phyloP scores from a whole-genome alignment of 129 eudicot species.

The Gnaphalium uliginosum region DNA sequence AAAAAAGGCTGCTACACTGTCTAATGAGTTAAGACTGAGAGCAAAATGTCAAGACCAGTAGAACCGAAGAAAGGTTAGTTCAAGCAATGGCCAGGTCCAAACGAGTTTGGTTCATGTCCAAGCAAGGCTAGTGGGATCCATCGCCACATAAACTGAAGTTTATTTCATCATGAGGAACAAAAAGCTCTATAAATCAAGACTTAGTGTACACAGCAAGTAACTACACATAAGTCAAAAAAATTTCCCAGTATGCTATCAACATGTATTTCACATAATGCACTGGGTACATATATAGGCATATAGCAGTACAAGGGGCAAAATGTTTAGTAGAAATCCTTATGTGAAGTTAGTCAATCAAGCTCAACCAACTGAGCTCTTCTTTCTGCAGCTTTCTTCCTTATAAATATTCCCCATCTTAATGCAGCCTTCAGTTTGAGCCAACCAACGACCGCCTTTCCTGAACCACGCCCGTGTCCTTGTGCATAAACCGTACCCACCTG shows the following conservation, averaged over 20 bases:
- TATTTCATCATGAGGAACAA: constrained; percentile 22
- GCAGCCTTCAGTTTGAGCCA: constrained; percentile 12
- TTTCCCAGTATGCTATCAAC: not conserved
- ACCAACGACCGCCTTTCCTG: constrained; percentile 10
- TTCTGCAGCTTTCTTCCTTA: constrained; percentile 11
- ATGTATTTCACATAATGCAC: constrained; percentile 15
- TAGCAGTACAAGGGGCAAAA: not conserved
- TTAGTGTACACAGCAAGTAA: constrained; percentile 17
- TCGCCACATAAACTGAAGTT: not conserved
- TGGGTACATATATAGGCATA: not conserved
- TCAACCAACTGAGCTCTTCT: constrained; percentile 3
- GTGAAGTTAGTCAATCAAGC: constrained; percentile 37
- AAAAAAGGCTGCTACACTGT: not conserved
- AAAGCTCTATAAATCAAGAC: constrained; percentile 28
- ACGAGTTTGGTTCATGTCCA: not conserved
- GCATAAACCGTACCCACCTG: not conserved
- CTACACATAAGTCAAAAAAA: constrained; percentile 4
- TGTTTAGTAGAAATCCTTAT: constrained; percentile 1
- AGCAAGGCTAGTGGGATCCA: constrained; percentile 3
- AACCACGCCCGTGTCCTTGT: not conserved
- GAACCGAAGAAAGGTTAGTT: not conserved
- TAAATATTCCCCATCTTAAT: constrained; percentile 10
- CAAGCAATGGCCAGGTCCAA: not conserved
- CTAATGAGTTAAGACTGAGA: not conserved
- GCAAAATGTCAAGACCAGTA: not conserved